phyloP scores from a whole-genome alignment of 345 rosid species.

The Salix suchowensis region DNA sequence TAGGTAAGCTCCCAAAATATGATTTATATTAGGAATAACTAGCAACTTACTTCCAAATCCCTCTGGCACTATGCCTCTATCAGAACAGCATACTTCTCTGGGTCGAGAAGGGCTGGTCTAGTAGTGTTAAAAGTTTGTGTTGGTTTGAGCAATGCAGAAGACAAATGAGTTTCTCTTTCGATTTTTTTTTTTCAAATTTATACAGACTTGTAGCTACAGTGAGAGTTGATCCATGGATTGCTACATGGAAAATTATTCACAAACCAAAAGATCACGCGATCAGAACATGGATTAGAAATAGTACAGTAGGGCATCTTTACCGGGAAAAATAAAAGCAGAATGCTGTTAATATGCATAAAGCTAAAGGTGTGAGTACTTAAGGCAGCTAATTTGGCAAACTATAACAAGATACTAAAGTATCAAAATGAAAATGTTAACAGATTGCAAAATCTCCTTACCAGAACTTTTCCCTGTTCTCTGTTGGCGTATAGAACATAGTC shows the following conservation, averaged over 20 bases:
- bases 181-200: background rate
- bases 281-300: no score
- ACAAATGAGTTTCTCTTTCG: background rate
- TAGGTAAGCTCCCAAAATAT: no score
- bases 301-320: no score
- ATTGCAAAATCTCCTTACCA: slow-evolving; percentile 32
- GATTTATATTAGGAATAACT: no score
- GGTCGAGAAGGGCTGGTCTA: no score
- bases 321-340: no score
- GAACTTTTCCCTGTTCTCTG: slow-evolving; percentile 58
- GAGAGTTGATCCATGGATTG: background rate
- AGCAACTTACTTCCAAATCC: no score
- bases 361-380: background rate
- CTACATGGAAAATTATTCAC: background rate
- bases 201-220: background rate
- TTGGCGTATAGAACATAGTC: slow-evolving; percentile 63
- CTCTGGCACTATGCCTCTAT: no score
- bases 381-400: background rate
- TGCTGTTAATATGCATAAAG: background rate
- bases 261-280: background rate
- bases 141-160: background rate
- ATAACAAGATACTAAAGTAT: background rate
- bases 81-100: no score
- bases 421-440: background rate
- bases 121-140: no score